A percentile compares a stretch with the other conserved stretches of the same genome.
Evolutionary conservation across 345 rosid genomes (phyloP).

Genomic region (Gossypium arboreum): DNA sequence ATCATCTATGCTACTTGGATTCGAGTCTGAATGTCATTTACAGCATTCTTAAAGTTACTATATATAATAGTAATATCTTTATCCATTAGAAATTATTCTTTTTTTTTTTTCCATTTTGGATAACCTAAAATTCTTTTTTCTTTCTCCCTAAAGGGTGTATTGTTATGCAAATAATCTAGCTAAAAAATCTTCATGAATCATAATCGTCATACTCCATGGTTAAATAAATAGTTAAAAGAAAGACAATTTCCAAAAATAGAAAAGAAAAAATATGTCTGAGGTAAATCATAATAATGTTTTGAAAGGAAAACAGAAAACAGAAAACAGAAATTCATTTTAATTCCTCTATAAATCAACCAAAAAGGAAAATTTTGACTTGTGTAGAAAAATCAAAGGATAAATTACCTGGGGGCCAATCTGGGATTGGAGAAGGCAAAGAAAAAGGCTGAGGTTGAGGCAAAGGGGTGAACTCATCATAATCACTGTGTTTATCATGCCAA

Average conservation of each 20-base stretch:
- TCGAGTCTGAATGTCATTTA: background rate
- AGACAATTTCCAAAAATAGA: background rate
- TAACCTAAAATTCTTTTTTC: background rate
- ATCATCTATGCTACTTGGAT: background rate
- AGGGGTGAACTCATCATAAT: conserved; percentile 20
- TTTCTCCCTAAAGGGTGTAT: background rate
- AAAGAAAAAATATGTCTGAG: background rate
- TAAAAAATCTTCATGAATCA: background rate
- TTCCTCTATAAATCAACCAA: background rate
- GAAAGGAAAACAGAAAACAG: background rate
- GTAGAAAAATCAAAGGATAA: background rate
- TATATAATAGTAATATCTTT: background rate
- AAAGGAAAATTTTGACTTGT: background rate
- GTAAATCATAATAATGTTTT: no score
- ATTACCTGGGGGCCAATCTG: conserved; percentile 72
- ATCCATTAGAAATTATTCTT: no score
- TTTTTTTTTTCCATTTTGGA: background rate
- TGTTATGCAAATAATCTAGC: background rate
- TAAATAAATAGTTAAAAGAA: background rate
- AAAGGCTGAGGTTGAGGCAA: conserved; percentile 23
- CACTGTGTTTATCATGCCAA: conserved; percentile 31
- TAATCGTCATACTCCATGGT: background rate
- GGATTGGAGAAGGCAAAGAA: conserved; percentile 65
- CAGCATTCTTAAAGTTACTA: background rate
- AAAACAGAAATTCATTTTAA: background rate